Evolutionary conservation across 768 basidiomycete species (phyloP).

Genomic region (Mycena metata): DNA sequence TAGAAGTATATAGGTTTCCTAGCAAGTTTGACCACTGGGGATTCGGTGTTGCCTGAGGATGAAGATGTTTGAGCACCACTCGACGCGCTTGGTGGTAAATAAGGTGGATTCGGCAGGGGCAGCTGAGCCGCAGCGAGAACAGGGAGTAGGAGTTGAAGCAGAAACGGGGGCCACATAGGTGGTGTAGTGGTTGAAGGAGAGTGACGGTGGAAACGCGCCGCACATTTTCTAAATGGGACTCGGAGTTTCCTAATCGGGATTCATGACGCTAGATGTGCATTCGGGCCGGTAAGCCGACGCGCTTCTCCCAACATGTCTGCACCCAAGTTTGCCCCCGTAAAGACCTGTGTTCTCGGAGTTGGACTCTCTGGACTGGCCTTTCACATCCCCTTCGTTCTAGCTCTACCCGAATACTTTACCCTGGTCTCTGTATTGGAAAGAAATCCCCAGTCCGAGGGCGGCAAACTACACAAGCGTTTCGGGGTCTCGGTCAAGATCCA

Average conservation of each 20-base stretch:
- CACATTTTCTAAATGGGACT: no score
- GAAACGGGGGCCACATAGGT: slow-evolving; percentile 4
- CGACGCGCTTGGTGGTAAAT: slow-evolving; percentile 70
- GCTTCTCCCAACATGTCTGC: slow-evolving; percentile 19
- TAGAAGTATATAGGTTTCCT: slow-evolving; percentile 91
- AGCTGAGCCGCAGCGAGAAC: slow-evolving; percentile 63
- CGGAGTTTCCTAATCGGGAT: neutral
- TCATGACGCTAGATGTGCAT: neutral
- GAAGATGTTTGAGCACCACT: slow-evolving; percentile 66
- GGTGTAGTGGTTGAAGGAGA: no score
- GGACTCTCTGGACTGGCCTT: slow-evolving; percentile 85
- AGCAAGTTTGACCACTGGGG: slow-evolving; percentile 86
- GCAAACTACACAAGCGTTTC: slow-evolving; percentile 76
- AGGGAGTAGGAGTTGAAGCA: slow-evolving; percentile 46
- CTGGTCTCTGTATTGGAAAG: slow-evolving; percentile 84
- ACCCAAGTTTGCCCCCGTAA: slow-evolving; percentile 59
- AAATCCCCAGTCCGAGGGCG: slow-evolving; percentile 70
- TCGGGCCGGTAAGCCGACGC: neutral
- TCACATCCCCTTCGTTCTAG: slow-evolving; percentile 84
- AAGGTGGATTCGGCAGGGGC: slow-evolving; percentile 74
- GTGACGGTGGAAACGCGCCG: no score
- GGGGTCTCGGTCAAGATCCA: slow-evolving; percentile 71
- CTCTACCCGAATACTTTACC: slow-evolving; percentile 76
- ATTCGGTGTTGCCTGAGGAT: slow-evolving; percentile 64
- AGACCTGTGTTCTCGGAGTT: slow-evolving; percentile 80